phyloP scores from a whole-genome alignment of 345 rosid species.

The Boechera divaricarpa region DNA sequence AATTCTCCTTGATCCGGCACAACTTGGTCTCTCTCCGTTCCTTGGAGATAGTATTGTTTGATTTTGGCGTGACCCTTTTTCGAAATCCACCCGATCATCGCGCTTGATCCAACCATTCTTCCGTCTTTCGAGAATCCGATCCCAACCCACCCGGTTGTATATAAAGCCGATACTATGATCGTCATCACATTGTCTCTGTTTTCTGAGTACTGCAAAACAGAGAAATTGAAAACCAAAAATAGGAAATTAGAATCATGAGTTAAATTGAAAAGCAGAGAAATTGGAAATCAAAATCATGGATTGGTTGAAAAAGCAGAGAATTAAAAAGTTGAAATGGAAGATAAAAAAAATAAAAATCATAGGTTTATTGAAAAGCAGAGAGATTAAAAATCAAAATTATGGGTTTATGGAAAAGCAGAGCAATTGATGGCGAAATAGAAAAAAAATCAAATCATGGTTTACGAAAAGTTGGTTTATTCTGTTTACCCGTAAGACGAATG shows the following conservation, averaged over 20 bases:
- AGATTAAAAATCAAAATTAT: too few relatives aligned
- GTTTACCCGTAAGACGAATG: slow-evolving; percentile 76
- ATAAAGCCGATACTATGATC: slow-evolving; percentile 71
- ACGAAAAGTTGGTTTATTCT: not conserved
- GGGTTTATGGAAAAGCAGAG: too few relatives aligned
- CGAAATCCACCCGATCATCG: slow-evolving; percentile 88
- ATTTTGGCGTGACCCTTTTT: slow-evolving; percentile 75
- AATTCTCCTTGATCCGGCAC: slow-evolving; percentile 76
- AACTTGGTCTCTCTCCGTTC: slow-evolving; percentile 61
- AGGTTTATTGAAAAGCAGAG: not conserved
- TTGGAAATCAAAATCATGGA: not conserved
- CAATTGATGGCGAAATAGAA: too few relatives aligned
- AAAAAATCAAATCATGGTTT: not conserved
- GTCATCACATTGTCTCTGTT: slow-evolving; percentile 71
- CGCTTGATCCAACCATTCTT: slow-evolving; percentile 90
- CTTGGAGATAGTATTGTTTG: slow-evolving; percentile 80
- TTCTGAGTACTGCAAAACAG: slow-evolving; percentile 63
- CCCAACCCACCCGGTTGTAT: slow-evolving; percentile 93
- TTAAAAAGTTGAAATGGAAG: too few relatives aligned
- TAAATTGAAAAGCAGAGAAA: not conserved
- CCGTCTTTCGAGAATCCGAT: slow-evolving; percentile 89
- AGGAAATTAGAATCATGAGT: not conserved
- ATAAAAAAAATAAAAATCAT: not conserved
- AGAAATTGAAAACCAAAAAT: not conserved
- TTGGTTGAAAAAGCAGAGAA: slow-evolving; percentile 3